Evolutionary conservation across 495 filamentous ascomycete genomes (phyloP), one percentile per base, ranked within the genome.

Genomic region (Neurospora sp.): DNA sequence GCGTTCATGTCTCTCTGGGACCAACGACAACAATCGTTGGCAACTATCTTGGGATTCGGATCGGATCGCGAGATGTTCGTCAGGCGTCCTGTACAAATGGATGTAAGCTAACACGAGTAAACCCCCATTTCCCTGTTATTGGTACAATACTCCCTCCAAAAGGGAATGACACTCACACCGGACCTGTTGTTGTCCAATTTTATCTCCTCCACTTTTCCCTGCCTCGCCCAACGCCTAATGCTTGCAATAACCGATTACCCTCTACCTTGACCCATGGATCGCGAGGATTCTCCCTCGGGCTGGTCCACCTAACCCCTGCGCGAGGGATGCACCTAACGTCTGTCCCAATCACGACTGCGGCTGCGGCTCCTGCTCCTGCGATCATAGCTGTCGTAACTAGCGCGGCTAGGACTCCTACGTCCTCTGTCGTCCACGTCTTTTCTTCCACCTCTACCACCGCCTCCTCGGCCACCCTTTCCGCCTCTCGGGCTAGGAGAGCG

Each of bases 341-440:
- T 71, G 39, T 71, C 69, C 31, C 40, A 59, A 4, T 77, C 78
- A 12, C 78, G 71, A 39, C 76, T 78, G 68, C 76, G 75, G 53
- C 77, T 76, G 31, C 75, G 77, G 73, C 76, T 80, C 9, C 77
- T 70, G 42, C 76, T 78, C 17, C 77, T 76, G 22, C 78, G 72
- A 48, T 75, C 78, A n/a, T 78, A 74, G 71, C 79, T 79, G 68
- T 86, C 87, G 76, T 89, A 90, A 74, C 89, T 90, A 72, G 82
- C 87, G 74, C 89, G 89, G 77, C 89, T 91, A 14, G 85, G 84
- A 73, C 88, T 93, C 73, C 90, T 83, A 71, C 87, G 82, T 72
- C 81, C 69, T 76, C 74, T 79, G 42, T 80, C 80, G 71, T 79
- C 80, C 53, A 65, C 53, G 31, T 76, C 80, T 20, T 77, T 82